Conservation (phyloP, 2,329 filamentous ascomycete genomes). For the Metarhizium rileyi region DNA sequence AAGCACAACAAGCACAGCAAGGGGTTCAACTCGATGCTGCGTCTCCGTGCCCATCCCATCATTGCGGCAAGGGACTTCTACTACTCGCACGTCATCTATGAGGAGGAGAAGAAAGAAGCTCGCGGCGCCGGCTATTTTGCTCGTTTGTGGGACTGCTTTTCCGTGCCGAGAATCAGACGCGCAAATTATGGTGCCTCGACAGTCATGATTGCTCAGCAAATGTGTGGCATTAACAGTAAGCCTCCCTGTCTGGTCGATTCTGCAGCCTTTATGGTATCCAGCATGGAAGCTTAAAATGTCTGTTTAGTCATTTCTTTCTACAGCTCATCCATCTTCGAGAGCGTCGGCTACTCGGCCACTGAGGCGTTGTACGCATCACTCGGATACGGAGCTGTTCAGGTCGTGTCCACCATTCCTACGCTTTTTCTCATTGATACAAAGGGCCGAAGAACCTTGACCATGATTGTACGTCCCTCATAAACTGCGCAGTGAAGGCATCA, state of each 20-base stretch:
- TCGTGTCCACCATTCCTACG: conserved; percentile 19
- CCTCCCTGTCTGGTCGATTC: no score
- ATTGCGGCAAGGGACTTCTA: conserved; percentile 50
- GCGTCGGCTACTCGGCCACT: conserved; percentile 42
- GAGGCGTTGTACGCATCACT: conserved; percentile 36
- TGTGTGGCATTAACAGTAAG: conserved; percentile 33
- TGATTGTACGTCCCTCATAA: conserved; percentile 12
- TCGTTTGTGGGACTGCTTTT: conserved; percentile 45
- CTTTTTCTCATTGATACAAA: conserved; percentile 21
- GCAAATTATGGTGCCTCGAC: conserved; percentile 67
- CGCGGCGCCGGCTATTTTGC: conserved; percentile 19
- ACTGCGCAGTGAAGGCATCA: background rate
- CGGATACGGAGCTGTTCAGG: conserved; percentile 40
- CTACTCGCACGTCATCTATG: conserved; percentile 29
- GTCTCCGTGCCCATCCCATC: conserved; percentile 40
- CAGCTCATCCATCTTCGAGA: conserved; percentile 46
- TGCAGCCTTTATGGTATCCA: no score
- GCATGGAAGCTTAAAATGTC: background rate
- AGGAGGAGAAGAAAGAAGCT: conserved; percentile 21
- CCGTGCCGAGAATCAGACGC: conserved; percentile 55
- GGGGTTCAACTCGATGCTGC: conserved; percentile 42
- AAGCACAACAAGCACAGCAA: conserved; percentile 49
- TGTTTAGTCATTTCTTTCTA: conserved; percentile 57
- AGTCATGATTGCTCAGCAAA: conserved; percentile 69
- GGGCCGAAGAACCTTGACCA: conserved; percentile 16